Base-by-base conservation (phyloP, 2,329 filamentous ascomycete genomes). In the Eutypa lata region DNA sequence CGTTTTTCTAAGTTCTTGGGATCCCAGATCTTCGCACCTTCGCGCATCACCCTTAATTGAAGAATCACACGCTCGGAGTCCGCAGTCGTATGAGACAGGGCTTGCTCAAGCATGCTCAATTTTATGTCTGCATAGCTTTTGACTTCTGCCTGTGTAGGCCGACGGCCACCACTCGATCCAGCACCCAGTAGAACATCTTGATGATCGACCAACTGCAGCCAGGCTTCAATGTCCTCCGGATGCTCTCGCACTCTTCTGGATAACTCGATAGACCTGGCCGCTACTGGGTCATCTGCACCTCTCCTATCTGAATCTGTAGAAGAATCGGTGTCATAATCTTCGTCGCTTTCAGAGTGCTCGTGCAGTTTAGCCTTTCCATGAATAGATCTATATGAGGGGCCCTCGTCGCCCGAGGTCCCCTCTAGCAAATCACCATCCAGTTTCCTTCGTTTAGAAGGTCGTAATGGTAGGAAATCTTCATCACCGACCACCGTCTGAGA, bases 191-290 rank as follows among this genome's bases (percentile, higher is more conserved):
- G 75, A 2, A 71, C 68, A 56, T 91, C 84, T 71, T 97, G 93
- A 55, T 96, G 85, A 7, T 84, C 74, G 45, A 93, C 87, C n/a
- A 97, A 76, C 37, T 82, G 78, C 16, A 95, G 69, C 93, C 93
- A 97, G 18, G 84, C 78, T 42, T 84, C 74, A 19, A 89, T 76
- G 62, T 95, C 82, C 6, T 77, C 68, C 1, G 91, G 90, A 21
- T 82, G 69, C 1, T 87, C 76, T 51, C 87, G 84, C 33, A 91
- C 84, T 28, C 69, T 77, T 13, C 79, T 81, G 2, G 80, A 82
- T 7, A 97, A 74, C 49, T 85, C 75, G 0, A 87, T 76, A 14
- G 83, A 84, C 52, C 73, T 80, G 63, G 78, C 72, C 44, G 75
- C 81, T 3, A 81, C 67, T 2, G 79, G 74, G 28, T 78, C 73